A percentile compares a stretch with the other conserved stretches of the same genome.
Evolutionary conservation across 768 basidiomycete species (phyloP).

Genomic region (Lactifluus hygrophoroides): DNA sequence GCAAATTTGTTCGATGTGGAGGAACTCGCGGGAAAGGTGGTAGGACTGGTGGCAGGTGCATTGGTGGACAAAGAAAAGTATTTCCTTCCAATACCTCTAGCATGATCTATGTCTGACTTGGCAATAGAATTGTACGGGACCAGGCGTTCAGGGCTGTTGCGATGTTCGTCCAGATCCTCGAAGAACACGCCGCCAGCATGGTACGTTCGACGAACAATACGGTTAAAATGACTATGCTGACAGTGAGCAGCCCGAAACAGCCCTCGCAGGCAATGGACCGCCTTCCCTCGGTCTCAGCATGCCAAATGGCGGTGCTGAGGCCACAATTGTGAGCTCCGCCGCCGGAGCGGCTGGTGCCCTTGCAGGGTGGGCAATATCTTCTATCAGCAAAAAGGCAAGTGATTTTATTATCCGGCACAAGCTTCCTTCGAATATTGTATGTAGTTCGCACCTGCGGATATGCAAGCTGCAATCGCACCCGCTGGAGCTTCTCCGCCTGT

Average conservation of each 20-base stretch:
- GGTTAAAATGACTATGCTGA: neutral
- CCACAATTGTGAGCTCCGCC: constrained; percentile 69
- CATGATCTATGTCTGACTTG: neutral
- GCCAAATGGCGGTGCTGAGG: constrained; percentile 26
- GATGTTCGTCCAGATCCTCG: constrained; percentile 76
- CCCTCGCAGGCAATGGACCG: constrained; percentile 22
- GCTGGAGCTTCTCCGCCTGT: constrained; percentile 4
- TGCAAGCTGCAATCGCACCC: constrained; percentile 6
- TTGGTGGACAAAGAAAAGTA: constrained; percentile 93
- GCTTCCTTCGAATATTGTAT: neutral
- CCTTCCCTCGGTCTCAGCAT: constrained; percentile 17
- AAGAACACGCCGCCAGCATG: constrained; percentile 73
- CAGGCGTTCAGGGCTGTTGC: constrained; percentile 94
- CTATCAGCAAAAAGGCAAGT: constrained; percentile 70
- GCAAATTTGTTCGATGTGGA: constrained; percentile 83
- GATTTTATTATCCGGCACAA: neutral
- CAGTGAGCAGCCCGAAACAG: constrained; percentile 47
- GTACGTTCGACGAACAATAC: constrained; percentile 34
- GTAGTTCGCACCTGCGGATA: constrained; percentile 1
- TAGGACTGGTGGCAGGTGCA: constrained; percentile 74
- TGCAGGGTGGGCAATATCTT: constrained; percentile 95
- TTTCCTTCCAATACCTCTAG: neutral
- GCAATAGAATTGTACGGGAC: constrained; percentile 77
- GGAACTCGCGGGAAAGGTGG: constrained; percentile 82
- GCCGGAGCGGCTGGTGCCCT: constrained; percentile 90